Evolutionary conservation across 768 basidiomycete genomes (phyloP).

Genomic region (Tulasnella sp.): DNA sequence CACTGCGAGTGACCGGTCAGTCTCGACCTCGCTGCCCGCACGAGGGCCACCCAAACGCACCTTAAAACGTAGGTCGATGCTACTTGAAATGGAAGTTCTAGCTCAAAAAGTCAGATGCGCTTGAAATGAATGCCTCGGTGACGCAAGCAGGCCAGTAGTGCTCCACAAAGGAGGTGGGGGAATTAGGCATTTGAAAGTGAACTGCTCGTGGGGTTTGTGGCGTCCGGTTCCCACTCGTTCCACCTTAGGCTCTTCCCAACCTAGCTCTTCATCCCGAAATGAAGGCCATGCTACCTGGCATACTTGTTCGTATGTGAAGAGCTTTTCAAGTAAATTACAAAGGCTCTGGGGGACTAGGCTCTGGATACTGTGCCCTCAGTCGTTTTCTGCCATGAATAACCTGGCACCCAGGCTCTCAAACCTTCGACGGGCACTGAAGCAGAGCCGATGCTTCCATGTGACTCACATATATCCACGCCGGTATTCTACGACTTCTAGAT

Average conservation of each 20-base stretch:
- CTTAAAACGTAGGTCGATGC: neutral
- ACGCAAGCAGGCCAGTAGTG: neutral
- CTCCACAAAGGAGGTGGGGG: conserved; percentile 6
- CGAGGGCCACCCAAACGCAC: neutral
- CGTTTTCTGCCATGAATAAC: neutral
- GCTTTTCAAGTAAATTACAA: neutral
- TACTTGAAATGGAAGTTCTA: neutral
- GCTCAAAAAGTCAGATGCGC: neutral
- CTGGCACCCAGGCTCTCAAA: too few species aligned
- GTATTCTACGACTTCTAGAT: too few species aligned
- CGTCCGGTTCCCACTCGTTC: neutral
- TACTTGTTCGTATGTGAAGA: neutral
- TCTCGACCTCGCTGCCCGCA: neutral
- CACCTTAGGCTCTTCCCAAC: neutral
- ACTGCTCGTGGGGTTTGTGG: conserved; percentile 3
- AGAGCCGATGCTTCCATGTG: too few species aligned
- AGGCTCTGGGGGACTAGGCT: neutral
- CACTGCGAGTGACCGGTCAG: neutral
- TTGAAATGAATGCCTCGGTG: neutral
- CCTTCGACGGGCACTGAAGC: too few species aligned
- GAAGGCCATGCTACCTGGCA: neutral
- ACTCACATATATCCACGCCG: too few species aligned
- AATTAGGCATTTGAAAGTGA: conserved; percentile 9
- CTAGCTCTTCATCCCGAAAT: neutral
- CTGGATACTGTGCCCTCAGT: neutral